A percentile compares a stretch with the other conserved stretches of the same genome.
phyloP scores from a whole-genome alignment of 2,329 filamentous ascomycete species.

The Chaetomium olivaceum region DNA sequence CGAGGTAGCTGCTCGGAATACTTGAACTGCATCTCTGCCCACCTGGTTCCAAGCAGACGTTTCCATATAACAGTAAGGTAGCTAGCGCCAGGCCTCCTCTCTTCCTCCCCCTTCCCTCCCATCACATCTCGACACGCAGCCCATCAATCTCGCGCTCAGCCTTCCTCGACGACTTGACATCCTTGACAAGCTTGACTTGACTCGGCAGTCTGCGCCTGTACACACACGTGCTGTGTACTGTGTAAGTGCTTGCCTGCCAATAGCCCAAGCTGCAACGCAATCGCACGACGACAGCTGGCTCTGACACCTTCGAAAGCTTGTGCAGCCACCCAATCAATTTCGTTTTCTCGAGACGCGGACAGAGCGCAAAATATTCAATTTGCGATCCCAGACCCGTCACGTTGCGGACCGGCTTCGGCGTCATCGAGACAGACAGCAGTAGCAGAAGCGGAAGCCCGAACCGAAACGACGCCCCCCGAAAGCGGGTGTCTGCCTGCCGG shows the following conservation, averaged over 20 bases:
- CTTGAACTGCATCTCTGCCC: slow-evolving; percentile 4
- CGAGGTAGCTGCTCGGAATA: slow-evolving; percentile 12
- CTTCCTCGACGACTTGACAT: not conserved
- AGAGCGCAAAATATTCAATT: not conserved
- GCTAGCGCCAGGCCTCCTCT: slow-evolving; percentile 4
- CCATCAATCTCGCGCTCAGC: not conserved
- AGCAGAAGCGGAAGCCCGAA: not conserved
- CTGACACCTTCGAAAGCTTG: not conserved
- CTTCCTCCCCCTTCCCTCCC: not conserved
- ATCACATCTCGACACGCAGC: not conserved
- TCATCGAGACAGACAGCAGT: not conserved
- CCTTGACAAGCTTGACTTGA: not conserved
- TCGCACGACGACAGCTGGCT: not conserved
- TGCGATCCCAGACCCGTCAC: not conserved
- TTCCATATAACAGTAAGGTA: slow-evolving; percentile 4
- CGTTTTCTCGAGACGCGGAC: not conserved
- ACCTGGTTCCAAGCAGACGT: not conserved
- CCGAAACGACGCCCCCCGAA: not conserved
- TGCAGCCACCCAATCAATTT: not conserved
- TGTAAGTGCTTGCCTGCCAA: not conserved
- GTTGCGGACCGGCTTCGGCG: not conserved
- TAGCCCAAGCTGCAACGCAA: not conserved
- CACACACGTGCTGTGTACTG: not conserved
- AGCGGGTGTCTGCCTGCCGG: not conserved
- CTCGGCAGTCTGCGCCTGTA: not conserved